Percentiles rank a stretch among this genome's conserved stretches.
These are phyloP conservation scores for Rosa persica DNA, from an alignment of 306 rosid species.

Conservation along the genomic window DNA sequence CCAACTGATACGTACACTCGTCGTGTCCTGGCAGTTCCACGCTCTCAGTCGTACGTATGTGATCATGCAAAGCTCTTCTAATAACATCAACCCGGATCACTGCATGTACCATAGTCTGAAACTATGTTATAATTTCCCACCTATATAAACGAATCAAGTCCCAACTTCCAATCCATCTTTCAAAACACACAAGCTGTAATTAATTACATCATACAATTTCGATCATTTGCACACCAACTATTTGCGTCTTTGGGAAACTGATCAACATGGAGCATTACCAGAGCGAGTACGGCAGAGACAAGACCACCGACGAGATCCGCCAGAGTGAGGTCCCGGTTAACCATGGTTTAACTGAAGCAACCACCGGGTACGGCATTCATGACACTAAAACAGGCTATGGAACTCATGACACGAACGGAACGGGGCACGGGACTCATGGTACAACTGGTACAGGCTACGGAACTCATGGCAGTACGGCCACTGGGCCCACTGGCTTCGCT, in stretches of 20 bases:
- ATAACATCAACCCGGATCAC: too few relatives aligned
- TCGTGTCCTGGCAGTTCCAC: neutral
- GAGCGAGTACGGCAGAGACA: conserved; percentile 1
- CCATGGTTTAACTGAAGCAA: too few relatives aligned
- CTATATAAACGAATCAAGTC: neutral
- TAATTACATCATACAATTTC: neutral
- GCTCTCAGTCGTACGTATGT: neutral
- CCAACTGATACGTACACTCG: neutral
- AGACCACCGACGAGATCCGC: neutral
- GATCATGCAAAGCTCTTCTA: neutral
- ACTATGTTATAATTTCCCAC: too few relatives aligned
- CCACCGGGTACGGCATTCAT: too few relatives aligned
- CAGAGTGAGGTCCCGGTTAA: neutral
- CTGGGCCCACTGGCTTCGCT: neutral
- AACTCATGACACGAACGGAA: too few relatives aligned
- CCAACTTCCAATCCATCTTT: neutral
- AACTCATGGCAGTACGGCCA: neutral
- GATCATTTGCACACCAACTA: neutral
- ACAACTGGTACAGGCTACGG: neutral
- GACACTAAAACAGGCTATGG: too few relatives aligned
- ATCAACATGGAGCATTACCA: neutral
- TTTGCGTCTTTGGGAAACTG: neutral
- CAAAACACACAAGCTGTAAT: neutral
- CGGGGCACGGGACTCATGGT: too few relatives aligned
- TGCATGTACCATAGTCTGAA: too few relatives aligned